Conservation (phyloP, 1,284 basidiomycete species). For the Leccinum proximum region DNA sequence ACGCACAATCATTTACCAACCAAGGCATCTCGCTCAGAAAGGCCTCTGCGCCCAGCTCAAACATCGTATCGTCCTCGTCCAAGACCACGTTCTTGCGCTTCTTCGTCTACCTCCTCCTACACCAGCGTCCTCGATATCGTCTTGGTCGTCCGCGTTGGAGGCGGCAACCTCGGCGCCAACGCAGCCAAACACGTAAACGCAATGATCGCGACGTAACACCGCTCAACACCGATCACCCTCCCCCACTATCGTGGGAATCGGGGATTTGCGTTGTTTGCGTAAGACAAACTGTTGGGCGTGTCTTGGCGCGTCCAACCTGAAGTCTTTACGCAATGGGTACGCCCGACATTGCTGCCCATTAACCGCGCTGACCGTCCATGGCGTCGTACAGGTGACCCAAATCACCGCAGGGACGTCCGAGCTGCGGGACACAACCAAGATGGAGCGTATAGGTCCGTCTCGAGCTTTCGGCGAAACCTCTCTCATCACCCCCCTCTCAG, state of each 20-base stretch:
- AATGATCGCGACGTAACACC: constrained; percentile 11
- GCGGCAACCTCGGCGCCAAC: not conserved
- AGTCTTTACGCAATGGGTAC: constrained; percentile 18
- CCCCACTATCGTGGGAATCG: no score
- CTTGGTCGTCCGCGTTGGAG: not conserved
- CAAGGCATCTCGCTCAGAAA: not conserved
- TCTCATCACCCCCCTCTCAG: constrained; percentile 36
- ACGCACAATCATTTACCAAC: no score
- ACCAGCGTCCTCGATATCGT: not conserved
- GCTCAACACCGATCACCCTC: no score
- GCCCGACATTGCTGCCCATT: not conserved
- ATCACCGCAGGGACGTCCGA: constrained; percentile 74
- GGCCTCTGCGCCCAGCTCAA: constrained; percentile 6
- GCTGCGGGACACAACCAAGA: constrained; percentile 89
- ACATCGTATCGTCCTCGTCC: constrained; percentile 2
- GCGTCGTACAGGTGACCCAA: constrained; percentile 49
- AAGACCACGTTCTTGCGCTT: not conserved
- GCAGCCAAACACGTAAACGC: constrained; percentile 18
- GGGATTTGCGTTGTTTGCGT: constrained; percentile 25
- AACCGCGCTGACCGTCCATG: constrained; percentile 14
- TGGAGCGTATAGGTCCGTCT: constrained; percentile 87
- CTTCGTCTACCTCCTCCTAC: not conserved
- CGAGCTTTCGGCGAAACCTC: not conserved
- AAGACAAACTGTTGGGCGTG: constrained; percentile 32
- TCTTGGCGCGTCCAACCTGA: constrained; percentile 4